Percentiles rank a stretch among this genome's conserved stretches.
Conservation (phyloP, 306 rosid species). For the Vigna radiata region DNA sequence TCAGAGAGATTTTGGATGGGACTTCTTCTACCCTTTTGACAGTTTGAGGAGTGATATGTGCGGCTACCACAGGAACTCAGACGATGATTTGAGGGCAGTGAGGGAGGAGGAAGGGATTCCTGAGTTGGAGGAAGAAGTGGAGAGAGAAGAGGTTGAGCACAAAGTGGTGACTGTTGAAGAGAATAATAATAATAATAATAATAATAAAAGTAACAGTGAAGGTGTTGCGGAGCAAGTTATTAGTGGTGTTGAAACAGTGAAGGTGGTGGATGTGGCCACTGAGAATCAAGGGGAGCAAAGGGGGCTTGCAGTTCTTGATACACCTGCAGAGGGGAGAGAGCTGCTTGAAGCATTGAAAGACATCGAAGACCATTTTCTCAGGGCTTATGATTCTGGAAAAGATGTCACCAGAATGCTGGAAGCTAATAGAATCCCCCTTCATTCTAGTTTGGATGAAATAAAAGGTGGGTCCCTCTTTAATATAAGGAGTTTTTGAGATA, state of each 20-base stretch:
- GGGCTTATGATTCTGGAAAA: constrained; percentile 84
- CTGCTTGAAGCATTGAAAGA: constrained; percentile 89
- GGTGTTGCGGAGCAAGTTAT: constrained; percentile 44
- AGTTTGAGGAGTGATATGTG: constrained; percentile 66
- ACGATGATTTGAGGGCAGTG: constrained; percentile 84
- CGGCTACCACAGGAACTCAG: constrained; percentile 65
- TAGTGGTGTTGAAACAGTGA: constrained; percentile 56
- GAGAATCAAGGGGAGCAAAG: constrained; percentile 57
- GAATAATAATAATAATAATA: neutral
- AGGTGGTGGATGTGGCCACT: constrained; percentile 50
- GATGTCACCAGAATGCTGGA: constrained; percentile 89
- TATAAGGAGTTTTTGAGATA: neutral
- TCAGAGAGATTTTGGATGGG: constrained; percentile 90
- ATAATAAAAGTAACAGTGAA: neutral
- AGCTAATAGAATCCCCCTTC: constrained; percentile 83
- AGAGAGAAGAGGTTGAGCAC: constrained; percentile 53
- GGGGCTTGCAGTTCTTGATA: constrained; percentile 67
- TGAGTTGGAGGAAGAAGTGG: constrained; percentile 85
- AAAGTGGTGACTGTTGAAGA: constrained; percentile 58
- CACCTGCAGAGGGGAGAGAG: constrained; percentile 87
- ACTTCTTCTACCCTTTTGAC: constrained; percentile 89
- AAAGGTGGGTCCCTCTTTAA: constrained; percentile 72
- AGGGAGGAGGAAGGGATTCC: constrained; percentile 99
- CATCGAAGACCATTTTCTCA: constrained; percentile 72
- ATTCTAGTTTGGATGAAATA: constrained; percentile 82